Evolutionary conservation across 768 basidiomycete genomes (phyloP), one percentile per base, ranked within the genome.

Genomic region (Lyophyllum decastes): DNA sequence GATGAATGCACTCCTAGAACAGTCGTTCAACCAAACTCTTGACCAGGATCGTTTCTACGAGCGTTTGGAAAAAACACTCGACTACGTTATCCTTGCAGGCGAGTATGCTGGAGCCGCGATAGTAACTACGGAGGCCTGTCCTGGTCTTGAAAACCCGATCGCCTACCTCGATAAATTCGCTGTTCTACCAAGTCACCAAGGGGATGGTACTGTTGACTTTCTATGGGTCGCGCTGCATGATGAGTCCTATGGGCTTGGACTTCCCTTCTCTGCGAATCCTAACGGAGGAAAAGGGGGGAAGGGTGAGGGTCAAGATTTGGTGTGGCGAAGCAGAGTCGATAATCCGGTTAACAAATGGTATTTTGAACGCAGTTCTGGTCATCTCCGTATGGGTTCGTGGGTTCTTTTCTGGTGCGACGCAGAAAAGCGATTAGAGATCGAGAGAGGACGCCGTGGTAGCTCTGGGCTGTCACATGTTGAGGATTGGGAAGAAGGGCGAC

Each of bases 271-370:
- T 41, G 89, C 91, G 57, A 99, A 99, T 71, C 92, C 95, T 27
- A 96, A 96, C 58, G 92, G 97, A 1, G 96, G 97, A 14, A 88
- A 92, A 66, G 86, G 88, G 53, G 97, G 96, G 30, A 79, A 84
- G 56, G 95, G 96, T 25, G 85, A 90, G 70, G 95, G 95, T n/a
- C 80, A 87, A 44, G 97, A 98, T 68, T 82, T 99, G 57, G 94
- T 99, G 38, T 99, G 97, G 97, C 85, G 97, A 46, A 91, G 88
- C 70, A 82, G 97, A 54, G 81, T 90, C 7, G 82, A 97, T 74
- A 99, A 99, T 72, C 95, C 95, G 0, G 87, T 98, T 55, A 99
- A 99, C 76, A 96, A 95, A 74, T 99, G 97, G 97, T 99, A 99
- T 75, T 98, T 94, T 63, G 97, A 99, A 68, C 87, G 97, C 33